Evolutionary conservation across 2,329 filamentous ascomycete genomes (phyloP).

Genomic region (Xylaria sp.): DNA sequence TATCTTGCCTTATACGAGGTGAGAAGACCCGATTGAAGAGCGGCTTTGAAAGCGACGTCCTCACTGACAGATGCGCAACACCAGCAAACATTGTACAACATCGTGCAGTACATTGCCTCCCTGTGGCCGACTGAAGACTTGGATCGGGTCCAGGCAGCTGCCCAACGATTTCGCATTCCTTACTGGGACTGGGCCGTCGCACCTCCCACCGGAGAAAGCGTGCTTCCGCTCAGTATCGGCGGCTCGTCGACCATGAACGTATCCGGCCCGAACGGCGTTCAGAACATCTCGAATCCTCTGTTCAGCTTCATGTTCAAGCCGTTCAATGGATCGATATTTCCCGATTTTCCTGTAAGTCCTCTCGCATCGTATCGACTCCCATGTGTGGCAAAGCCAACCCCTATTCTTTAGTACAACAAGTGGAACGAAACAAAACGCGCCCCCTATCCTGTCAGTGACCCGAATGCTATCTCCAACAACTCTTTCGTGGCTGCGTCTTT

Average conservation of each 20-base stretch:
- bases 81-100: slow-evolving; percentile 38
- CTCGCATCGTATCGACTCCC: background rate
- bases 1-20: slow-evolving; percentile 63
- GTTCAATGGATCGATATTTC: slow-evolving; percentile 52
- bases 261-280: slow-evolving; percentile 50
- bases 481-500: slow-evolving; percentile 48
- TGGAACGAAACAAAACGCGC: slow-evolving; percentile 58
- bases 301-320: slow-evolving; percentile 58
- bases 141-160: slow-evolving; percentile 46
- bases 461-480: slow-evolving; percentile 53
- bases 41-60: background rate
- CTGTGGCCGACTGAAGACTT: slow-evolving; percentile 40
- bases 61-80: background rate
- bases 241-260: slow-evolving; percentile 41
- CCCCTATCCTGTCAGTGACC: slow-evolving; percentile 38
- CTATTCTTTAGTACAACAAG: slow-evolving; percentile 44
- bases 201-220: slow-evolving; percentile 44
- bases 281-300: slow-evolving; percentile 56
- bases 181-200: slow-evolving; percentile 56
- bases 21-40: slow-evolving; percentile 11
- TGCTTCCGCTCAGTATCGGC: slow-evolving; percentile 45
- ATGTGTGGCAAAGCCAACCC: slow-evolving; percentile 8
- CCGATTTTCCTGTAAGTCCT: slow-evolving; percentile 52
- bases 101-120: slow-evolving; percentile 32
- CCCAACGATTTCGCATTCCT: slow-evolving; percentile 48